Evolutionary conservation across 352 stramenopile genomes (phyloP), one percentile per base, ranked within the genome.

Genomic region (Phytophthora parvispora): DNA sequence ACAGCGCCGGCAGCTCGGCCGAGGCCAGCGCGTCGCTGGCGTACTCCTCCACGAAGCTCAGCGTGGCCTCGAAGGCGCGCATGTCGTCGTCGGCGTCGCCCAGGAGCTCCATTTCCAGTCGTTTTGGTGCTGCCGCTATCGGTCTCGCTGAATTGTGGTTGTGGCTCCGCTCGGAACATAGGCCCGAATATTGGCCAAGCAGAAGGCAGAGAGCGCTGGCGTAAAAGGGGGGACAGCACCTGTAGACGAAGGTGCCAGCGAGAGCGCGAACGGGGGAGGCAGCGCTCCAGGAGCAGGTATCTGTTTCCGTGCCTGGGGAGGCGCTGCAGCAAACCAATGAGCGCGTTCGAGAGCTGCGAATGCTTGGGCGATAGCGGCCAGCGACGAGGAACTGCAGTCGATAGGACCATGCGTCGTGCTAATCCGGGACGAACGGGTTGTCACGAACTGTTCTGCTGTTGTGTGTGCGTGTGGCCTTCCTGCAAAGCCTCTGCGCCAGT

Each of bases 11-110:
- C 48, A 67, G 31, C 2, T 75, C 67, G 15, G 31, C 47, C 9
- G 62, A 67, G 0, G n/a, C 29, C 20, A 67, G 50, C 29, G 55
- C 28, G 27, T 75, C 67, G 40, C 38, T 75, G 16, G 60, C 54
- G 22, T 67, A 78, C 52, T 72, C 70, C 42, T 78, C 66, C 50
- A 78, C 56, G 50, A 78, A 78, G 64, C 59, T 72, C 27, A 78
- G 55, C 43, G 66, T 73, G 4, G 70, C 70, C 50, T 69, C 66
- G 43, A 78, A 75, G 9, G 67, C 67, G 42, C 61, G 66, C 59
- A 69, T 72, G 31, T 70, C 70, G 47, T 72, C 70, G 20, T 78
- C 66, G 29, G 27, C 49, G 8, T 48, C 53, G 16, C 57, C 63
- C 27, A 67, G 27, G 13, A 76, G 47, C 64, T 72, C 64, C 64